phyloP scores from a whole-genome alignment of 495 filamentous ascomycete genomes.

The Monascus purpureus region DNA sequence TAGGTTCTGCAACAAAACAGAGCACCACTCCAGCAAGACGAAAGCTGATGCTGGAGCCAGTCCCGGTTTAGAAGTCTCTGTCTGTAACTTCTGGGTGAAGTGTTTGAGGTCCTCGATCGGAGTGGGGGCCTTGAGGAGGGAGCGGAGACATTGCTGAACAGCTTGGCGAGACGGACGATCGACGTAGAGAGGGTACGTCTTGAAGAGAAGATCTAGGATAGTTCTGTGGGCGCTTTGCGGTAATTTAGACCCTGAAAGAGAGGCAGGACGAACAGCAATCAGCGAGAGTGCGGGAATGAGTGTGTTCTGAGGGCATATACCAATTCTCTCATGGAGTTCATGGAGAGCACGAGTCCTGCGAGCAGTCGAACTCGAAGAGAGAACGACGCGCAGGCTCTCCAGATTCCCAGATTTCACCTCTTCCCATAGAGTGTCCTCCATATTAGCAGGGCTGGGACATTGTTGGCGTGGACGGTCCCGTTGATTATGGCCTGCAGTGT shows the following conservation, averaged over 20 bases:
- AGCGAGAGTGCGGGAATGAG: conserved; percentile 1
- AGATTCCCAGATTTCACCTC: conserved; percentile 34
- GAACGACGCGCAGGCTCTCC: conserved; percentile 28
- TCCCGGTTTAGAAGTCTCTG: conserved; percentile 56
- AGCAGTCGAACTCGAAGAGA: conserved; percentile 35
- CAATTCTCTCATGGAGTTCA: conserved; percentile 33
- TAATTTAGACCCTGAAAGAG: conserved; percentile 16
- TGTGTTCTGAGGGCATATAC: conserved; percentile 12
- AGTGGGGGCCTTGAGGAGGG: conserved; percentile 41
- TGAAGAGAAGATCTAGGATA: conserved; percentile 59
- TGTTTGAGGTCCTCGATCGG: conserved; percentile 38
- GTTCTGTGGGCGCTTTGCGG: conserved; percentile 19
- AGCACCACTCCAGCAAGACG: conserved; percentile 84
- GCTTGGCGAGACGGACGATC: conserved; percentile 74
- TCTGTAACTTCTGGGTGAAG: conserved; percentile 41
- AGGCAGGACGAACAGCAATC: conserved; percentile 1
- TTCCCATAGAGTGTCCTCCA: conserved; percentile 37
- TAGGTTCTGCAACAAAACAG: conserved; percentile 52
- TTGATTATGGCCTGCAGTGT: conserved; percentile 15
- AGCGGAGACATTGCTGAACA: conserved; percentile 59
- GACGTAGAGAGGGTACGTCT: conserved; percentile 73
- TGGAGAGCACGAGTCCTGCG: conserved; percentile 33
- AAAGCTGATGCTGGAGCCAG: conserved; percentile 71
- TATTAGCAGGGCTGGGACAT: conserved; percentile 18
- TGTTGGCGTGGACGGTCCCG: conserved; percentile 8